Conservation (phyloP, 306 rosid genomes). For the Vigna unguiculata region DNA sequence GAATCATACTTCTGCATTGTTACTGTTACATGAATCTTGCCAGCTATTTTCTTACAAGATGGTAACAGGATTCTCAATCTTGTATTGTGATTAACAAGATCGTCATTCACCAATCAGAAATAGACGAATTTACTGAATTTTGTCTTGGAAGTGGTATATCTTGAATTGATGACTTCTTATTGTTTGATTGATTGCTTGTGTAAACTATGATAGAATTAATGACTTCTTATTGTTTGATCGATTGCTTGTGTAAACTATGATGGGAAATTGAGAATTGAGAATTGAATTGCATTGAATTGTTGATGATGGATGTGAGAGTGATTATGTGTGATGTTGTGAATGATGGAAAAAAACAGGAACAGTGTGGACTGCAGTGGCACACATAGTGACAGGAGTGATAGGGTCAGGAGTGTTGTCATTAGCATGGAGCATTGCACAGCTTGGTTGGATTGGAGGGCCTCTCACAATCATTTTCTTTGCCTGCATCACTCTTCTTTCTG, state of each 20-base stretch:
- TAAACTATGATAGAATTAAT: neutral
- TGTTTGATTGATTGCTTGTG: neutral
- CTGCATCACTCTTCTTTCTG: constrained; percentile 50
- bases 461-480: constrained; percentile 52
- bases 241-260: neutral
- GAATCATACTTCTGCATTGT: too few relatives aligned
- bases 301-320: neutral
- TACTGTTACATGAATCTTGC: too few relatives aligned
- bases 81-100: too few relatives aligned
- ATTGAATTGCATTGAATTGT: neutral
- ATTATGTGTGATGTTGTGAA: neutral
- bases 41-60: too few relatives aligned
- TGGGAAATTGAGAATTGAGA: neutral
- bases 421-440: constrained; percentile 70
- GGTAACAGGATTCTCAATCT: too few relatives aligned
- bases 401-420: constrained; percentile 64
- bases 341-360: constrained; percentile 50
- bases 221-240: neutral
- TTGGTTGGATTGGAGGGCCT: constrained; percentile 72
- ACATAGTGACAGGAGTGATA: constrained; percentile 66
- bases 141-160: too few relatives aligned
- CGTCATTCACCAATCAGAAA: too few relatives aligned
- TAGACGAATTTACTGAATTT: too few relatives aligned
- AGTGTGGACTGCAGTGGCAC: constrained; percentile 70
- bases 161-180: neutral